Evolutionary conservation across 2,329 filamentous ascomycete species (phyloP).

Genomic region (Myriosclerotinia scirpicola): DNA sequence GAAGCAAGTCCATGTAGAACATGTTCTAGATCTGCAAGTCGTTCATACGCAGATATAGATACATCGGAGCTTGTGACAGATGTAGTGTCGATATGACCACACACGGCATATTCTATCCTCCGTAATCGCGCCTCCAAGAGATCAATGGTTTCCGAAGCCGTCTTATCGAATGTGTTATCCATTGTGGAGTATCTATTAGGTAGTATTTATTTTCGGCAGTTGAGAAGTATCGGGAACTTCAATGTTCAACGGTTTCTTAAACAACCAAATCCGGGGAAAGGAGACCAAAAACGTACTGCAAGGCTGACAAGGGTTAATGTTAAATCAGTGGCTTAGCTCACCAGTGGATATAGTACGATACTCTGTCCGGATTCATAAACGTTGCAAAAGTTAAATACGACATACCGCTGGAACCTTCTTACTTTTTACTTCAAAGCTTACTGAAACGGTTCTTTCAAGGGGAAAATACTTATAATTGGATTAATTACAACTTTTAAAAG

Average conservation of each 20-base stretch:
- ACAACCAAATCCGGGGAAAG: constrained; percentile 15
- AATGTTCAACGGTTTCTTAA: not conserved
- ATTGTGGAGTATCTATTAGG: constrained; percentile 24
- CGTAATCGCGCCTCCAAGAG: constrained; percentile 38
- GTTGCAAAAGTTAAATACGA: too few species aligned
- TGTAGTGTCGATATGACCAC: constrained; percentile 30
- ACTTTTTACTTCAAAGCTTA: too few species aligned
- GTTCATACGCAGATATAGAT: constrained; percentile 27
- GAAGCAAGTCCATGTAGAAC: constrained; percentile 36
- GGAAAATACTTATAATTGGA: too few species aligned
- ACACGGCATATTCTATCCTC: constrained; percentile 39
- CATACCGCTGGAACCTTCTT: too few species aligned
- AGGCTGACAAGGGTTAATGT: constrained; percentile 14
- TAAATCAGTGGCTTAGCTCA: constrained; percentile 7
- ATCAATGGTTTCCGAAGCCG: constrained; percentile 39
- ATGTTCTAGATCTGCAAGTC: constrained; percentile 32
- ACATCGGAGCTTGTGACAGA: constrained; percentile 16
- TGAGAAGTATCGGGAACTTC: not conserved
- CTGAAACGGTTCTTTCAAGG: too few species aligned
- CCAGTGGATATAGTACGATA: not conserved
- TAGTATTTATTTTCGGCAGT: not conserved
- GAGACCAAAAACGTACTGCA: not conserved
- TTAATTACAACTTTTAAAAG: too few species aligned
- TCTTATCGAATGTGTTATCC: constrained; percentile 39
- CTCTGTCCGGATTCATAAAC: too few species aligned